A percentile compares a stretch with the other conserved stretches of the same genome.
These are phyloP conservation scores for Vigna trinervia DNA, from an alignment of 306 rosid genomes.

Conservation along the genomic window DNA sequence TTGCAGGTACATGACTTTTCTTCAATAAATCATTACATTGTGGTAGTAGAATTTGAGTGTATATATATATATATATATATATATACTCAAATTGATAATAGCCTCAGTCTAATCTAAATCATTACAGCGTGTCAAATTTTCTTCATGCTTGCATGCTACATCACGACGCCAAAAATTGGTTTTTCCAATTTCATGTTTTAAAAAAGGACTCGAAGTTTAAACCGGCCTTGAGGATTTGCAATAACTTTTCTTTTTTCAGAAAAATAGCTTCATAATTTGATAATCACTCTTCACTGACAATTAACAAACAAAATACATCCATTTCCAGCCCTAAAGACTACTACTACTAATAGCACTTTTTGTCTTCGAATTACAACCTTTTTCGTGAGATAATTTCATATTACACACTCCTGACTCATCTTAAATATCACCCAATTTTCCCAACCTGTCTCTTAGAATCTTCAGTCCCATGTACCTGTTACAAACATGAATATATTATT, in stretches of 20 bases:
- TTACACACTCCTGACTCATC: constrained; percentile 27
- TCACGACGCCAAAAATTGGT: neutral
- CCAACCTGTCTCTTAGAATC: constrained; percentile 70
- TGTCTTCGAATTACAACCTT: constrained; percentile 13
- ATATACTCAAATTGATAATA: no score
- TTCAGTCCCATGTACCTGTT: constrained; percentile 87
- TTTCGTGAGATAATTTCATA: constrained; percentile 24
- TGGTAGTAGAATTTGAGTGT: no score
- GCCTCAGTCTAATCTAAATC: no score
- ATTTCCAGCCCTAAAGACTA: neutral
- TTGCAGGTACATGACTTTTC: no score
- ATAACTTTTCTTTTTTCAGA: neutral
- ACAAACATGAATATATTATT: constrained; percentile 11
- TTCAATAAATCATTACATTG: no score
- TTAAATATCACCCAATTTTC: constrained; percentile 62
- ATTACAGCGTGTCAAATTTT: no score
- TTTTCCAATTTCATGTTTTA: neutral
- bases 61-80: no score
- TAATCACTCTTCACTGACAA: constrained; percentile 49
- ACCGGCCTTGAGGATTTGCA: neutral
- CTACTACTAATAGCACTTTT: constrained; percentile 30
- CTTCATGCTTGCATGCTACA: no score
- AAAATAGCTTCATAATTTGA: constrained; percentile 35
- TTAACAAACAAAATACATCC: constrained; percentile 38
- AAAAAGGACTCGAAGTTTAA: neutral